Evolutionary conservation across 2,329 filamentous ascomycete genomes (phyloP), one percentile per base, ranked within the genome.

Genomic region (Phyllosticta citriasiana): DNA sequence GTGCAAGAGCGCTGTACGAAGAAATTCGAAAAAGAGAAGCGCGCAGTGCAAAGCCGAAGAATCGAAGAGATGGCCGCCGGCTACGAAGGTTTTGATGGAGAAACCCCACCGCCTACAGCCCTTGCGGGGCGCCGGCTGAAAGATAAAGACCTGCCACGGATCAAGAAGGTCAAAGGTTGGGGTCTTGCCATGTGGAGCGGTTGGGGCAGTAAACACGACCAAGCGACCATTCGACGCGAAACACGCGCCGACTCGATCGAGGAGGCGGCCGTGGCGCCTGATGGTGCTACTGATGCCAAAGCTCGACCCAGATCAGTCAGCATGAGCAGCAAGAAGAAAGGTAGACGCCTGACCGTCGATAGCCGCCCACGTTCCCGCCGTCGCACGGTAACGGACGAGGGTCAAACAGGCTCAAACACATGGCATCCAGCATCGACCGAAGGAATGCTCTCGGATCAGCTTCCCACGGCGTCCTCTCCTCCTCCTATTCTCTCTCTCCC

Each of bases 121-220:
- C 76, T 97, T 9, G 91, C 88, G 1, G 88, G 89, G 0, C 79
- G 90, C 62, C 81, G 86, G 62, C 80, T 79, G 64, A 76, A 76
- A 40, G 78, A 55, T 69, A 78, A 63, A 76, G 72, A 74, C 60
- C 70, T 70, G 66, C 72, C 78, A n/a, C 79, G 81, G 64, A 81
- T 81, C 70, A 85, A 79, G 73, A 80, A 71, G 60, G 73, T 75
- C 66, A 86, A 83, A 79, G 91, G 88, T 65, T 84, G 88, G 74
- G 89, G 88, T 7, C 78, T 97, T 72, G 84, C 86, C 2, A 77
- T 97, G 65, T 97, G 93, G 93, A 88, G 86, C 57, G 79, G 87
- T 1, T 95, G 91, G 88, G 91, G 90, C 14, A 92, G 88, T 54
- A 95, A 89, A 71, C 91, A 97, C 69, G 94, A 97, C 70, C 83